These are phyloP conservation scores for Glycine soja DNA, from an alignment of 306 rosid genomes.

Conservation along the genomic window DNA sequence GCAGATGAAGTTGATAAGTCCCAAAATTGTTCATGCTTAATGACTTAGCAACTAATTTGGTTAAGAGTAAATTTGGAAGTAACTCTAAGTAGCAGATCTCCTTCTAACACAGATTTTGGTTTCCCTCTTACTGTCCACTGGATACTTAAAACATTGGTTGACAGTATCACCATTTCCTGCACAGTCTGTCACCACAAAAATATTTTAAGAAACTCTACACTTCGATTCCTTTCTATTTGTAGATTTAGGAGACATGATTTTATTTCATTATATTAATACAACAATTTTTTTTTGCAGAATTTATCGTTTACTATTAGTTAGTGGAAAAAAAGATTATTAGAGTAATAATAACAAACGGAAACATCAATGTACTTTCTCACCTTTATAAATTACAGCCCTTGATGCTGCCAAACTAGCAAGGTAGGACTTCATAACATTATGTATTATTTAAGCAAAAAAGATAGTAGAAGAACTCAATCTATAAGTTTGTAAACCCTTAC, in stretches of 20 bases:
- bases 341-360: not conserved
- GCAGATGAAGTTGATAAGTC: conserved; percentile 79
- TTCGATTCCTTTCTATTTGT: not conserved
- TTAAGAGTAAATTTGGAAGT: conserved; percentile 80
- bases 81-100: too few relatives aligned
- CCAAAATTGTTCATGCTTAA: conserved; percentile 83
- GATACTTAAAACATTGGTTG: too few relatives aligned
- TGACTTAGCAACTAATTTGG: conserved; percentile 94
- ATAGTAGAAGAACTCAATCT: not conserved
- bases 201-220: not conserved
- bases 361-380: not conserved
- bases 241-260: not conserved
- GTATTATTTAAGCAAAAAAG: not conserved
- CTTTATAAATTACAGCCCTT: conserved; percentile 67
- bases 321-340: conserved; percentile 5
- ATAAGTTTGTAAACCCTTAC: not conserved
- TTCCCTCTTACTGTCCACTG: too few relatives aligned
- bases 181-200: conserved; percentile 7
- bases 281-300: not conserved
- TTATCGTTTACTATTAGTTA: not conserved
- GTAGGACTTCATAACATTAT: conserved; percentile 65
- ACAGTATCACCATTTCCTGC: too few relatives aligned
- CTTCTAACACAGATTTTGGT: too few relatives aligned
- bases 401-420: conserved; percentile 85
- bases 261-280: not conserved